Conservation (phyloP, 2,329 filamentous ascomycete species). For the Curvularia lunata region DNA sequence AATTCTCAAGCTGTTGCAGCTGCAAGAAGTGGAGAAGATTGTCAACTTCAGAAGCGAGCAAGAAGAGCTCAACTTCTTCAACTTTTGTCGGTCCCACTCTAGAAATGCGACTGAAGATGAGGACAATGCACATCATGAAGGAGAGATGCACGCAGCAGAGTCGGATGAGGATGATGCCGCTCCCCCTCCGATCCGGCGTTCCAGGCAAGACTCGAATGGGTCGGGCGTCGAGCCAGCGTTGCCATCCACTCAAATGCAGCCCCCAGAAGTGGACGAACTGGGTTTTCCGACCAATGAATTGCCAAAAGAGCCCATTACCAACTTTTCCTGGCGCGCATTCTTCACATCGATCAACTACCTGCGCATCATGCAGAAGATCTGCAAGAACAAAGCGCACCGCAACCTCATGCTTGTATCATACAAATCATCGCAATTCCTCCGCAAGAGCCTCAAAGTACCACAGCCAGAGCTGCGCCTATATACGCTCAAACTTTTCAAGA, state of each 20-base stretch:
- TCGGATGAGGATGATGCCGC: slow-evolving; percentile 69
- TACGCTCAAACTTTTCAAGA: slow-evolving; percentile 97
- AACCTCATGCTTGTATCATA: slow-evolving; percentile 94
- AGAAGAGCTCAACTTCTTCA: slow-evolving; percentile 86
- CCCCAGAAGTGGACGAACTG: slow-evolving; percentile 78
- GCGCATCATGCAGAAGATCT: slow-evolving; percentile 96
- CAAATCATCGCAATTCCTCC: slow-evolving; percentile 90
- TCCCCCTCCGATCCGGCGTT: slow-evolving; percentile 78
- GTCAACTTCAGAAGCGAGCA: slow-evolving; percentile 86
- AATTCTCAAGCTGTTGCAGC: slow-evolving; percentile 89
- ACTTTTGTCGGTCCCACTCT: slow-evolving; percentile 79
- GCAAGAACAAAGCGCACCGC: slow-evolving; percentile 92
- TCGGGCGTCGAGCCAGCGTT: slow-evolving; percentile 35
- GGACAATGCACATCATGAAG: slow-evolving; percentile 20
- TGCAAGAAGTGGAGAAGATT: slow-evolving; percentile 90
- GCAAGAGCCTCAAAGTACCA: slow-evolving; percentile 88
- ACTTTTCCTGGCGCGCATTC: slow-evolving; percentile 92
- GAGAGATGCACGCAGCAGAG: slow-evolving; percentile 31
- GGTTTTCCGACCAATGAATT: slow-evolving; percentile 77
- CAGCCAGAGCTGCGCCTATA: slow-evolving; percentile 88
- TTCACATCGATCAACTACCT: slow-evolving; percentile 95
- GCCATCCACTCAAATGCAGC: slow-evolving; percentile 37
- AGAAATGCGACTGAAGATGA: slow-evolving; percentile 58
- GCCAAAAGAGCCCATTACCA: slow-evolving; percentile 79
- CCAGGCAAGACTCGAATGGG: slow-evolving; percentile 47